Percentiles rank a stretch among this genome's conserved stretches.
These are phyloP conservation scores for Exidia glandulosa DNA, from an alignment of 768 basidiomycete genomes.

Conservation along the genomic window DNA sequence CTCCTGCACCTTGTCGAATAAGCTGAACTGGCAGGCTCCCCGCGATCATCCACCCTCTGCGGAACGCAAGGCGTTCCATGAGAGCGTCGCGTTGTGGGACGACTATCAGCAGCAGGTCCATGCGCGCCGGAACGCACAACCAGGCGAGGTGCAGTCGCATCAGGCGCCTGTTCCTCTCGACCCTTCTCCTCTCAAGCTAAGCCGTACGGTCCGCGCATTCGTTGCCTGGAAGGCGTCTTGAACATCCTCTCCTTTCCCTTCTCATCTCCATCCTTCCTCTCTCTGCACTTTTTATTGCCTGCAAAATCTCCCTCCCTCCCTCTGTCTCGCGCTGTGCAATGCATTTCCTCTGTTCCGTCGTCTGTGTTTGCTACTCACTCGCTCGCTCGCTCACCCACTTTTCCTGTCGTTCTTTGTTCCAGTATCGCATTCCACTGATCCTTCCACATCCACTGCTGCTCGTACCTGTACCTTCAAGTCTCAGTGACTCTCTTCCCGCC, in stretches of 20 bases:
- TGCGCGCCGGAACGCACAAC: constrained; percentile 2
- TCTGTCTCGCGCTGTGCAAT: too few relatives aligned
- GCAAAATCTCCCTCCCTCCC: too few relatives aligned
- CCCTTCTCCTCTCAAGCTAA: constrained; percentile 24
- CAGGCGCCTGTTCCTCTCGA: constrained; percentile 1
- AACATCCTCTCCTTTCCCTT: neutral
- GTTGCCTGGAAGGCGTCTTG: constrained; percentile 43
- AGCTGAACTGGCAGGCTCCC: constrained; percentile 38
- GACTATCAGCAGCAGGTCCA: constrained; percentile 27
- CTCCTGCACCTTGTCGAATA: constrained; percentile 32
- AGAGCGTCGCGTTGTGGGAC: constrained; percentile 47
- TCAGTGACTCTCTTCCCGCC: too few relatives aligned
- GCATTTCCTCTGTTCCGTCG: too few relatives aligned
- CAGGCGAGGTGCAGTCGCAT: neutral
- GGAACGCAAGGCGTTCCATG: constrained; percentile 46
- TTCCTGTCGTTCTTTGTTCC: too few relatives aligned
- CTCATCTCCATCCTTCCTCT: neutral
- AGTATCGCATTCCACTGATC: too few relatives aligned
- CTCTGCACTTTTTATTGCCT: too few relatives aligned
- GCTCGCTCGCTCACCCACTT: too few relatives aligned
- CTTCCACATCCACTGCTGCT: too few relatives aligned
- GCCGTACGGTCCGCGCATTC: constrained; percentile 42
- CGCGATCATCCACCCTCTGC: constrained; percentile 26
- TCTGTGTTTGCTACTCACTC: too few relatives aligned
- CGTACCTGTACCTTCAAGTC: too few relatives aligned